Percentiles rank a stretch among this genome's conserved stretches.
Conservation (phyloP, 257 asterid species). For the Solanum raphanifolium region DNA sequence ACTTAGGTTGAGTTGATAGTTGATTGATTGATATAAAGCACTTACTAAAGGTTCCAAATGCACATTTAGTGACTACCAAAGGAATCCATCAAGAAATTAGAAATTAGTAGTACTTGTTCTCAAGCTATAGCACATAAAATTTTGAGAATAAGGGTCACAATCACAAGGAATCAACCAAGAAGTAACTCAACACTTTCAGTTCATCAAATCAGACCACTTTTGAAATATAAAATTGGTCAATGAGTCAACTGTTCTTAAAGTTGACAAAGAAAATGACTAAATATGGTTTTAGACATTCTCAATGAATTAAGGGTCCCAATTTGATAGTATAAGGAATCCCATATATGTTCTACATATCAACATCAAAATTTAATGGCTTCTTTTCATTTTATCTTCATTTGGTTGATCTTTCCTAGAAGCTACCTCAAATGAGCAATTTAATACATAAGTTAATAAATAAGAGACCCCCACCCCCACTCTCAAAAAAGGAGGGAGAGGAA, state of each 20-base stretch:
- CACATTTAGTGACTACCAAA: neutral
- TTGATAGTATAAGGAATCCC: neutral
- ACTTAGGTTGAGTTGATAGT: neutral
- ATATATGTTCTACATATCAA: neutral
- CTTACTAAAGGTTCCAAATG: neutral
- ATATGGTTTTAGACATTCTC: neutral
- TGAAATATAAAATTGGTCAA: slow-evolving; percentile 2
- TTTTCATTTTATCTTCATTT: neutral
- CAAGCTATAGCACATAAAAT: neutral
- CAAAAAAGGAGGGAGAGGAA: neutral
- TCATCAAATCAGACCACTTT: neutral
- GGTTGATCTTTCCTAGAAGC: neutral
- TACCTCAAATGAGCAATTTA: neutral
- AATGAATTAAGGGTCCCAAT: slow-evolving; percentile 3
- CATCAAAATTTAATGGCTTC: slow-evolving; percentile 1
- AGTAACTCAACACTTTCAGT: neutral
- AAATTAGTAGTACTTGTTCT: neutral
- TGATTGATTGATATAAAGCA: neutral
- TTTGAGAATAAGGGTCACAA: neutral
- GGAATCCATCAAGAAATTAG: neutral
- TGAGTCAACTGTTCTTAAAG: slow-evolving; percentile 8
- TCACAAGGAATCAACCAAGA: neutral
- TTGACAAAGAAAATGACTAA: neutral
- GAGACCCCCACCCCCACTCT: neutral
- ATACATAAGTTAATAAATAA: neutral